These are phyloP conservation scores for Hypoxylon sp. DNA, from an alignment of 2,329 filamentous ascomycete genomes.

Conservation along the genomic window DNA sequence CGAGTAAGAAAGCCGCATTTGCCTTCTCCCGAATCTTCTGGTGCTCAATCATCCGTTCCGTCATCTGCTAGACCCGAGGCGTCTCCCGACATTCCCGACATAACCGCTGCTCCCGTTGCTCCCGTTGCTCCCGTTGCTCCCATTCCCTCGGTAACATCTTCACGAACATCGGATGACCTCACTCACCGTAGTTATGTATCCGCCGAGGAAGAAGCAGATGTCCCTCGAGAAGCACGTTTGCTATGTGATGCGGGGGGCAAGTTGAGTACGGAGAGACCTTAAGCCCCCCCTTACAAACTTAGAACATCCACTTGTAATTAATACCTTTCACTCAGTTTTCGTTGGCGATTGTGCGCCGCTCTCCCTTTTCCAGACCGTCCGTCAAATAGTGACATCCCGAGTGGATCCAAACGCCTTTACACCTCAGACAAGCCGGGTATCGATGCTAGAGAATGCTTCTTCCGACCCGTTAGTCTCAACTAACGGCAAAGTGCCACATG, in stretches of 20 bases:
- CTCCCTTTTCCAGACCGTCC: slow-evolving; percentile 69
- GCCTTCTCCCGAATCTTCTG: slow-evolving; percentile 38
- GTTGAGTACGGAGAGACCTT: slow-evolving; percentile 54
- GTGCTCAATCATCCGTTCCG: slow-evolving; percentile 36
- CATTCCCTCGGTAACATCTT: background rate
- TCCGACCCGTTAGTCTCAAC: slow-evolving; percentile 47
- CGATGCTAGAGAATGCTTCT: slow-evolving; percentile 64
- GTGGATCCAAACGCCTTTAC: slow-evolving; percentile 67
- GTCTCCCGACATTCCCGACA: slow-evolving; percentile 13
- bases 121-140: background rate
- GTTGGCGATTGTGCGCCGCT: slow-evolving; percentile 71
- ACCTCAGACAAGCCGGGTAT: slow-evolving; percentile 65
- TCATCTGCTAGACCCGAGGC: slow-evolving; percentile 26
- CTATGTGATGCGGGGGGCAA: slow-evolving; percentile 68
- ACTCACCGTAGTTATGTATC: slow-evolving; percentile 48
- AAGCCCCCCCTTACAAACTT: background rate
- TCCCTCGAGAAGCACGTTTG: slow-evolving; percentile 67
- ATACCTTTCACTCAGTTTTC: slow-evolving; percentile 57
- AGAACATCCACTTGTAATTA: slow-evolving; percentile 1
- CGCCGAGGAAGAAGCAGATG: slow-evolving; percentile 68
- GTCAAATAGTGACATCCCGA: slow-evolving; percentile 65
- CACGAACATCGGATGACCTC: slow-evolving; percentile 26
- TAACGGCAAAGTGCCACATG: slow-evolving; percentile 42
- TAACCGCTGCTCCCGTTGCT: background rate
- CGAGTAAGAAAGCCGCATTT: slow-evolving; percentile 49